Percentiles rank a stretch among this genome's conserved stretches.
Conservation (phyloP, 139 green algal species). For the Coccomyxa sp. region DNA sequence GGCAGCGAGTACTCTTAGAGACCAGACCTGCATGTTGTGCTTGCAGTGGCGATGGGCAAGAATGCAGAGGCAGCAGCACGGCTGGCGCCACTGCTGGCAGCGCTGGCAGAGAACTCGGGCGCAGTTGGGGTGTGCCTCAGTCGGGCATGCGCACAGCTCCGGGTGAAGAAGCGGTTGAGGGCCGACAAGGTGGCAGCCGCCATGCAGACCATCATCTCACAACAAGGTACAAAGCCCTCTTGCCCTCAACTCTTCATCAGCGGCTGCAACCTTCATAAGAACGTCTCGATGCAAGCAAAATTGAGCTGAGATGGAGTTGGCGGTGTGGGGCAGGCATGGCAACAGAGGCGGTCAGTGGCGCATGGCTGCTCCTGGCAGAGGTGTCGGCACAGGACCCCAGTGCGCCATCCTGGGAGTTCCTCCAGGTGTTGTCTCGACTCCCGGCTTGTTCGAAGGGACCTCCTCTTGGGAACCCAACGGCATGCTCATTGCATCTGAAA, state of each 20-base stretch:
- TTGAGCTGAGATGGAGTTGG: neutral
- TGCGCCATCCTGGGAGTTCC: slow-evolving; percentile 69
- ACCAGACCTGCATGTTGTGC: no score
- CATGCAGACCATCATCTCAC: slow-evolving; percentile 27
- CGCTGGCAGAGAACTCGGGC: slow-evolving; percentile 30
- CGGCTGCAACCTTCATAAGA: no score
- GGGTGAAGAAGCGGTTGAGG: slow-evolving; percentile 17
- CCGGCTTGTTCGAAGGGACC: no score
- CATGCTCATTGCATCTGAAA: no score
- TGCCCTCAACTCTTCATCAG: no score
- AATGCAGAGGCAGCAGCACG: neutral
- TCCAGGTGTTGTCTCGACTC: slow-evolving; percentile 29
- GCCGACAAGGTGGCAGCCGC: slow-evolving; percentile 14
- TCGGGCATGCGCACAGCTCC: slow-evolving; percentile 12
- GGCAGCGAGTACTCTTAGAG: no score
- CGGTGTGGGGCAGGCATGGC: neutral
- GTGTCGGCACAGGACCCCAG: slow-evolving; percentile 45
- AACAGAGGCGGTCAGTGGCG: slow-evolving; percentile 27
- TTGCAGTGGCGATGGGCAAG: no score
- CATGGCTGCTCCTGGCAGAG: slow-evolving; percentile 60
- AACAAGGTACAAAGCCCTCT: neutral
- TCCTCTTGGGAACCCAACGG: no score
- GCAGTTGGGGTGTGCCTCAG: slow-evolving; percentile 35
- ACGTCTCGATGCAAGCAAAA: no score
- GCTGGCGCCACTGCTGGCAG: slow-evolving; percentile 47